A percentile compares a stretch with the other conserved stretches of the same genome.
Conservation (phyloP, 2,329 filamentous ascomycete genomes). For the Colletotrichum viniferum region DNA sequence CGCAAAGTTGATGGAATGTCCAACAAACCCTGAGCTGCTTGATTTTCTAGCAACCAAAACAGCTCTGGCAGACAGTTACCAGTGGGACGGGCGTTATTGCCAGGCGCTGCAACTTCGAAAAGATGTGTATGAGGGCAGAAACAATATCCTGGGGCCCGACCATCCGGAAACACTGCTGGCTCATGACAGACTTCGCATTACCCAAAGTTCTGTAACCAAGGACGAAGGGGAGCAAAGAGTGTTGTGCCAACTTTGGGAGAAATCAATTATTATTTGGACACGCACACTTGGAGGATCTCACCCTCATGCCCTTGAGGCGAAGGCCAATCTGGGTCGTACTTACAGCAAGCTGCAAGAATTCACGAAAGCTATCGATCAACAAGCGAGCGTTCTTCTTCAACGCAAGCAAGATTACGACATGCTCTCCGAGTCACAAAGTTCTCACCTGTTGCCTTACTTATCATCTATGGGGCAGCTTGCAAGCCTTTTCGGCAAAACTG, state of each 20-base stretch:
- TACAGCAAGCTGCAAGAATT: no score
- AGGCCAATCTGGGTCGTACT: not conserved
- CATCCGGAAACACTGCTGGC: not conserved
- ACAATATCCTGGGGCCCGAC: not conserved
- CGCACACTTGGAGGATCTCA: not conserved
- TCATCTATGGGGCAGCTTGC: no score
- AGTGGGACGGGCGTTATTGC: not conserved
- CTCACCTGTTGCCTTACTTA: no score
- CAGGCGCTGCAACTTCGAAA: not conserved
- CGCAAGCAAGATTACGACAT: no score
- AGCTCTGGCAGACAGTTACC: not conserved
- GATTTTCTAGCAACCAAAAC: not conserved
- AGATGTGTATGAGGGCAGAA: not conserved
- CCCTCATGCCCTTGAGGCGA: not conserved
- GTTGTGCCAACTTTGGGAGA: not conserved
- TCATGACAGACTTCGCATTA: not conserved
- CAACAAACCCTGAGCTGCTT: no score
- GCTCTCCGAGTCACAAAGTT: no score
- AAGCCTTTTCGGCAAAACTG: no score
- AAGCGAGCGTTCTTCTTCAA: no score
- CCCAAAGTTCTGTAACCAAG: fast-evolving
- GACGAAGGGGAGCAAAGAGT: not conserved
- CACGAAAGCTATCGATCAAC: no score
- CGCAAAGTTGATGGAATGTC: no score
- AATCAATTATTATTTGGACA: not conserved